Evolutionary conservation across 2,329 filamentous ascomycete genomes (phyloP).

Genomic region (Davidsoniella virescens): DNA sequence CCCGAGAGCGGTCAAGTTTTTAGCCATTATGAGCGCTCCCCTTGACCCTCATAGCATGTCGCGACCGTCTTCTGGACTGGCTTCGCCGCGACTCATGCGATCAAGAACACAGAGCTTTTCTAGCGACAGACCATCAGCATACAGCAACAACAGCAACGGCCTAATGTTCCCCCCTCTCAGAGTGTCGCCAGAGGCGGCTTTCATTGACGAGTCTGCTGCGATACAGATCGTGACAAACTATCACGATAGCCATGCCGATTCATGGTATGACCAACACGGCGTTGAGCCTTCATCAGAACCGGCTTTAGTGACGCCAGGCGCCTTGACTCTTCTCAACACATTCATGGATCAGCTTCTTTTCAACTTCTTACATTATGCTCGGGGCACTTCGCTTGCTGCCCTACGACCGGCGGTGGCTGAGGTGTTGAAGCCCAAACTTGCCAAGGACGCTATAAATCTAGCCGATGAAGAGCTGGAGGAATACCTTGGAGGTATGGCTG

Average conservation of each 20-base stretch:
- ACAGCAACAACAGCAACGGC: constrained; percentile 36
- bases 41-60: constrained; percentile 15
- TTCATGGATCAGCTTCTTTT: constrained; percentile 91
- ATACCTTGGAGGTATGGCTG: constrained; percentile 64
- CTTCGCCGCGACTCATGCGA: constrained; percentile 21
- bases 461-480: constrained; percentile 79
- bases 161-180: constrained; percentile 49
- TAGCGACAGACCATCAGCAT: constrained; percentile 51
- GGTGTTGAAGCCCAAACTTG: constrained; percentile 76
- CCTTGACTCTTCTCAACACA: constrained; percentile 67
- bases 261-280: constrained; percentile 53
- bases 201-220: constrained; percentile 75
- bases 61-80: constrained; percentile 21
- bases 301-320: constrained; percentile 54
- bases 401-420: constrained; percentile 73
- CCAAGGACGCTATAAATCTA: constrained; percentile 64
- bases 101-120: constrained; percentile 49
- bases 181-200: constrained; percentile 64
- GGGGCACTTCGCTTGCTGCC: constrained; percentile 57
- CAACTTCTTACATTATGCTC: constrained; percentile 67
- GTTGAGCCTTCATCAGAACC: constrained; percentile 49
- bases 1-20: too few relatives aligned
- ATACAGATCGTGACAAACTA: constrained; percentile 85
- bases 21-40: constrained; percentile 8
- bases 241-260: constrained; percentile 56